phyloP scores from a whole-genome alignment of 305 asterid species.

The Fraxinus sp. region DNA sequence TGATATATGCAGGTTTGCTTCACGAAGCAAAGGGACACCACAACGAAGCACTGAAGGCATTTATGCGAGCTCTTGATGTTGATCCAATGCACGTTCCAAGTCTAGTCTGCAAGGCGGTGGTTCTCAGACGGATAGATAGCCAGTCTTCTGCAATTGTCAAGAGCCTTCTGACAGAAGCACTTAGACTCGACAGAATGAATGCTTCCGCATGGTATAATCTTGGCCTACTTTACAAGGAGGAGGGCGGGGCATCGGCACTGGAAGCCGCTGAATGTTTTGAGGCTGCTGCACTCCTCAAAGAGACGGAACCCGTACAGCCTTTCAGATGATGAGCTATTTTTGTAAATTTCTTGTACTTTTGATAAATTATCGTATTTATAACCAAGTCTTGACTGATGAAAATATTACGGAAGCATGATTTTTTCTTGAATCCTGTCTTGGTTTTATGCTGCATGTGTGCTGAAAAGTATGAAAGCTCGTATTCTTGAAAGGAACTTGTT shows the following conservation, averaged over 20 bases:
- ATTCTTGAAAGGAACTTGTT: background rate
- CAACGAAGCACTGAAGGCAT: conserved; percentile 65
- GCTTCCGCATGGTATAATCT: conserved; percentile 76
- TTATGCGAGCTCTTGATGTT: conserved; percentile 49
- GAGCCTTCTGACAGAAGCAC: conserved; percentile 73
- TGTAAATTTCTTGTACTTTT: background rate
- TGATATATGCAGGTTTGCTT: conserved; percentile 59
- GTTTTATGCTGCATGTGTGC: background rate
- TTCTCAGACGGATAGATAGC: conserved; percentile 48
- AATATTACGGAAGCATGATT: background rate
- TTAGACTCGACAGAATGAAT: conserved; percentile 62
- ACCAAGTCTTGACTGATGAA: background rate
- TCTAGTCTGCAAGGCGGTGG: conserved; percentile 61
- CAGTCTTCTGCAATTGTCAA: conserved; percentile 45
- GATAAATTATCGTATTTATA: background rate
- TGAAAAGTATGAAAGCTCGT: background rate
- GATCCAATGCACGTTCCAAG: conserved; percentile 72
- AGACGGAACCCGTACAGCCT: conserved; percentile 78
- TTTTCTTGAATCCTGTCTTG: background rate
- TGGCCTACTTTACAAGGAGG: conserved; percentile 65
- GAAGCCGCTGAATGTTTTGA: conserved; percentile 86
- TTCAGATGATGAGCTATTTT: conserved; percentile 48
- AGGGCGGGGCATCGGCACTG: conserved; percentile 39
- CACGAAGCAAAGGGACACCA: conserved; percentile 60
- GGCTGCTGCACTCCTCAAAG: conserved; percentile 66